Evolutionary conservation across 305 asterid genomes (phyloP).

Genomic region (Fraxinus sp.): DNA sequence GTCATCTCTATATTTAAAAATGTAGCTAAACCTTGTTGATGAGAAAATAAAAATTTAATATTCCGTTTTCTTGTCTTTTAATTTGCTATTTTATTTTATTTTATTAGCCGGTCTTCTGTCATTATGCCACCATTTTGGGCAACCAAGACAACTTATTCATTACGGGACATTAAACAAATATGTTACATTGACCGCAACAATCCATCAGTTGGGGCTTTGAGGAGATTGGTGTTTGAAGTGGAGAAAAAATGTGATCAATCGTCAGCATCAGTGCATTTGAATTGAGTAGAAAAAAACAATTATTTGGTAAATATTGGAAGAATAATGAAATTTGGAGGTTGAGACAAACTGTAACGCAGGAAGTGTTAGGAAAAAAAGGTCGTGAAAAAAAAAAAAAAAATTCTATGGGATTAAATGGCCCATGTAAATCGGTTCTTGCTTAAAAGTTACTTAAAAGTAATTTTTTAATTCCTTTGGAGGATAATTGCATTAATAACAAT

Average conservation of each 20-base stretch:
- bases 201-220: not conserved
- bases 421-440: not conserved
- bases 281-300: not conserved
- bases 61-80: conserved; percentile 26
- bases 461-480: not conserved
- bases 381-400: too few species aligned
- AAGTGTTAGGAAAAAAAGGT: too few species aligned
- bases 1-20: conserved; percentile 20
- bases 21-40: conserved; percentile 13
- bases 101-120: conserved; percentile 17
- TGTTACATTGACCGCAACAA: not conserved
- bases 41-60: conserved; percentile 41
- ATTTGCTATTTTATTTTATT: conserved; percentile 23
- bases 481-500: not conserved
- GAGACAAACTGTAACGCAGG: too few species aligned
- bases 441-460: not conserved
- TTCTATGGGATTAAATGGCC: not conserved
- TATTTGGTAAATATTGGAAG: too few species aligned
- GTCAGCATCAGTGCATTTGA: not conserved
- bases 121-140: conserved; percentile 27
- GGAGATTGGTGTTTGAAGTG: not conserved
- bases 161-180: conserved; percentile 3
- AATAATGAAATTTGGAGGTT: too few species aligned
- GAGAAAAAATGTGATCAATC: too few species aligned
- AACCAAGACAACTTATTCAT: conserved; percentile 17